Base-by-base conservation (phyloP, 208 protist genomes). In the Leishmania major region DNA sequence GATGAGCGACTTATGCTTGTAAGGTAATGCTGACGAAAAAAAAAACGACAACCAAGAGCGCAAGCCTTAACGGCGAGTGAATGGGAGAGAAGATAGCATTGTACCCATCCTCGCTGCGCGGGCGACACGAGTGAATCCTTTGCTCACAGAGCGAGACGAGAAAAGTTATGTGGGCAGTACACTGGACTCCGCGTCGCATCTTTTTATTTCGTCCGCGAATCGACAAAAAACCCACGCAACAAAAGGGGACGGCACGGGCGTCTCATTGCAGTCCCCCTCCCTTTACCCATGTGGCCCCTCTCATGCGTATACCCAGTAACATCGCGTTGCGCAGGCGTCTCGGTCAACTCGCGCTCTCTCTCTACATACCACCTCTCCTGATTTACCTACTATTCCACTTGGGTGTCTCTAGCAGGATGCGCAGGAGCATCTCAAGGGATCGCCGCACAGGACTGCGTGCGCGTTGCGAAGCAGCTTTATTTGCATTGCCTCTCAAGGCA, bases 1-100 rank as follows among this genome's bases (percentile, higher is more conserved):
- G 35, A 77, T n/a, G 28, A 8, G 73, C 22, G 73, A 62, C 31
- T 60, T 77, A n/a, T 77, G 28, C 73, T 37, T 64, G 53, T 77
- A 77, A 77, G 73, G 51, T 77, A 77, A 60, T 28, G 53, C 73
- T 17, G 31, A 45, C n/a, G 60, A 77, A 28, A 77, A 64, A 64
- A 31, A 77, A n/a, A 64, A 64, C 31, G 55, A 45, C n/a, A 43
- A 22, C 28, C 45, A 15, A 74, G 35, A 49, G 25, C n/a, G 45
- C 70, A 11, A 31, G 22, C 25, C 40, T 51, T 17, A 51, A 0
- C 40, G 45, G 28, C 70, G 11, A 55, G 40, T 40, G 22, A 72
- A 72, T 74, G 45, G 17, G 45, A 31, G 47, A 22, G 25, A 31
- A 74, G 28, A 17, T 7, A 28, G n/a, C 7, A 10, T 22, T 53